These are phyloP conservation scores for Russula dissimulans DNA, from an alignment of 768 basidiomycete genomes.

Conservation along the genomic window DNA sequence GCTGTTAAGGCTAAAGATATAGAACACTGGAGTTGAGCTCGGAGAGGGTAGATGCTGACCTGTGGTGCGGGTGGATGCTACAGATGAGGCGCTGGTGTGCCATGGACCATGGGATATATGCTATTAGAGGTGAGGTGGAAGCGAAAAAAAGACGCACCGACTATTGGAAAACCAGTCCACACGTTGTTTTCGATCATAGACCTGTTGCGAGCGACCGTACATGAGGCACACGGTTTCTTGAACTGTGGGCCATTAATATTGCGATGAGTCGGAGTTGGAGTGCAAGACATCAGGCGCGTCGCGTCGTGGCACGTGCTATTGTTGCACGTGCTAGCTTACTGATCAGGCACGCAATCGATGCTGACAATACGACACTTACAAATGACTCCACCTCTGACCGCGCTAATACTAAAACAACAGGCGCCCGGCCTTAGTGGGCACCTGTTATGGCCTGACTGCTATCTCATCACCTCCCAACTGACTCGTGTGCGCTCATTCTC, in stretches of 20 bases:
- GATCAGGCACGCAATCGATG: too few relatives aligned
- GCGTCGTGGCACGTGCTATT: not conserved
- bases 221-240: not conserved
- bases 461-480: too few relatives aligned
- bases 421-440: too few relatives aligned
- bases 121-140: not conserved
- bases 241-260: not conserved
- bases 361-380: too few relatives aligned
- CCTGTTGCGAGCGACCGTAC: not conserved
- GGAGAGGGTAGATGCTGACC: not conserved
- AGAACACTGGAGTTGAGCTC: not conserved
- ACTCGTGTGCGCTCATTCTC: too few relatives aligned
- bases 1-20: not conserved
- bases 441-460: too few relatives aligned
- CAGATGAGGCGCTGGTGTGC: not conserved
- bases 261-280: too few relatives aligned
- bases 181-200: not conserved
- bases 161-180: not conserved
- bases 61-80: not conserved
- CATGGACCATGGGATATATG: not conserved
- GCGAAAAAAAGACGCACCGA: not conserved
- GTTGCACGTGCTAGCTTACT: too few relatives aligned
- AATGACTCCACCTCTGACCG: too few relatives aligned
- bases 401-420: too few relatives aligned
- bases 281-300: not conserved